Conservation (phyloP, 1,284 basidiomycete species). For the Cryptococcus floricola region DNA sequence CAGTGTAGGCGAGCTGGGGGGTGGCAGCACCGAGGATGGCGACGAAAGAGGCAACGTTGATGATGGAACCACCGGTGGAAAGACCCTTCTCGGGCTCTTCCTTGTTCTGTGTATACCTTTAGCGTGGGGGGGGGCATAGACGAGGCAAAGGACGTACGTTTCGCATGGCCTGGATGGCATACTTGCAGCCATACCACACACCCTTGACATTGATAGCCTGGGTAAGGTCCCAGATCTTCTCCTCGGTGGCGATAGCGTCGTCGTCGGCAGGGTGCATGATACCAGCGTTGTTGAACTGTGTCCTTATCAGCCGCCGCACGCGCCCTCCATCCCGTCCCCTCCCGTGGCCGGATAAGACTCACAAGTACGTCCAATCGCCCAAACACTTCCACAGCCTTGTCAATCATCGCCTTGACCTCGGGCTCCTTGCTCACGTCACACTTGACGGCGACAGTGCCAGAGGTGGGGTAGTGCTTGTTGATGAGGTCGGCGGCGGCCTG, state of each 20-base stretch:
- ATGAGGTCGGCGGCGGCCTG: conserved; percentile 66
- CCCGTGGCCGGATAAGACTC: conserved; percentile 25
- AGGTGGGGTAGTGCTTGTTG: conserved; percentile 62
- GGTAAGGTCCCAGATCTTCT: conserved; percentile 90
- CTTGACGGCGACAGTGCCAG: conserved; percentile 66
- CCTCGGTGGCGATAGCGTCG: conserved; percentile 90
- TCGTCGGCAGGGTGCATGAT: conserved; percentile 89
- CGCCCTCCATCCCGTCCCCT: not conserved
- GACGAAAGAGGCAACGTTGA: conserved; percentile 94
- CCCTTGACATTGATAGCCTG: conserved; percentile 96
- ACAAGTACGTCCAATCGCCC: conserved; percentile 91
- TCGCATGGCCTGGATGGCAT: conserved; percentile 93
- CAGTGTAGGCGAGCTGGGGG: conserved; percentile 79
- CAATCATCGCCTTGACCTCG: conserved; percentile 76
- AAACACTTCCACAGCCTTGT: conserved; percentile 73
- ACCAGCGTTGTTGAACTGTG: conserved; percentile 82
- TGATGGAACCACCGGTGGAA: conserved; percentile 82
- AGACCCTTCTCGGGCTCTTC: conserved; percentile 75
- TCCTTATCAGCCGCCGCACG: conserved; percentile 2
- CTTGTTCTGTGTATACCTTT: conserved; percentile 59
- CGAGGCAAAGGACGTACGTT: conserved; percentile 33
- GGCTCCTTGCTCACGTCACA: conserved; percentile 85
- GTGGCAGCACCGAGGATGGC: conserved; percentile 90
- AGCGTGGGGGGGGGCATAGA: not conserved
- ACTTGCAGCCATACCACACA: conserved; percentile 98